phyloP scores from a whole-genome alignment of 2,329 filamentous ascomycete genomes.

The Colletotrichum sidae region DNA sequence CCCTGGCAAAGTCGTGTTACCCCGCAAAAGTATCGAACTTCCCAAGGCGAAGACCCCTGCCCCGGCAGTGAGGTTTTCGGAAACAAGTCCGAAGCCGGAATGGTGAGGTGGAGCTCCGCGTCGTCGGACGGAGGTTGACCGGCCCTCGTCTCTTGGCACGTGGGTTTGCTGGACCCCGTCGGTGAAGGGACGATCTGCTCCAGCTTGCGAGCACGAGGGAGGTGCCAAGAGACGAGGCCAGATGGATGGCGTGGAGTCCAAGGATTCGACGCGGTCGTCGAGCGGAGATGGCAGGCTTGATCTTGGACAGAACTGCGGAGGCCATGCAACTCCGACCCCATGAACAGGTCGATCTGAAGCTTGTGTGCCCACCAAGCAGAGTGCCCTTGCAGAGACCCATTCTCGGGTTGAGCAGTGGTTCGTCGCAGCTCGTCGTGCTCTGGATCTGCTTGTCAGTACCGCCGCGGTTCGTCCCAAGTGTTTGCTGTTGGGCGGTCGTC shows the following conservation, averaged over 20 bases:
- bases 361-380: not conserved
- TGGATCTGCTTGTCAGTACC: not conserved
- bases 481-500: too few relatives aligned
- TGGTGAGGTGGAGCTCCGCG: constrained; percentile 16
- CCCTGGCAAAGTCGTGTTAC: constrained; percentile 20
- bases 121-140: not conserved
- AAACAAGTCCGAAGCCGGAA: constrained; percentile 24
- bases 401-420: not conserved
- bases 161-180: too few relatives aligned
- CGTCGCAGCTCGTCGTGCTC: not conserved
- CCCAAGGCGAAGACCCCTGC: not conserved
- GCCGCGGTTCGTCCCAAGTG: too few relatives aligned
- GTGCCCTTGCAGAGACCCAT: not conserved
- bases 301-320: constrained; percentile 16
- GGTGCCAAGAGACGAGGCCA: not conserved
- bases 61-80: constrained; percentile 10
- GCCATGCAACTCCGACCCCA: constrained; percentile 27
- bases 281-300: constrained; percentile 3
- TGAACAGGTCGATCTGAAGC: constrained; percentile 1
- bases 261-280: not conserved
- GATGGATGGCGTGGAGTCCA: not conserved
- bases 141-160: not conserved
- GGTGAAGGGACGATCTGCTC: too few relatives aligned
- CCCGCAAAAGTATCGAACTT: constrained; percentile 15
- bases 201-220: too few relatives aligned